A percentile compares a stretch with the other conserved stretches of the same genome.
Evolutionary conservation across 768 basidiomycete genomes (phyloP).

Genomic region (Leccinum variicolor): DNA sequence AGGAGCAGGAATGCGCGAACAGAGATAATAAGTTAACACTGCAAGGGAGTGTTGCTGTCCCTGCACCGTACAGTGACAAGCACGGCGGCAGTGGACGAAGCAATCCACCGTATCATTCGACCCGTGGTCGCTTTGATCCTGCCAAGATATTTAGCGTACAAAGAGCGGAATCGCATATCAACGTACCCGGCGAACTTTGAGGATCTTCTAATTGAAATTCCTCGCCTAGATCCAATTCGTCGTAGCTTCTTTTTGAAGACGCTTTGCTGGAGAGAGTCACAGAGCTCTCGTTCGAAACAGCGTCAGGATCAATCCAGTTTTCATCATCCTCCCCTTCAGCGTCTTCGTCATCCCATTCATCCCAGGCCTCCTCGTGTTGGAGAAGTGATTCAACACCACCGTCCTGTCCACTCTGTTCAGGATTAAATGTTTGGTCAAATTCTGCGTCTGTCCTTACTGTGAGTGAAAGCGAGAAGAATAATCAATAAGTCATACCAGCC

Average conservation of each 20-base stretch:
- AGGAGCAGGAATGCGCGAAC: constrained; percentile 8
- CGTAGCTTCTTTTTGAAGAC: constrained; percentile 47
- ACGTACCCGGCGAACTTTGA: constrained; percentile 46
- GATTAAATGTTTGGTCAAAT: constrained; percentile 22
- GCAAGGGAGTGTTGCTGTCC: constrained; percentile 1
- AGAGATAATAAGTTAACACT: constrained; percentile 29
- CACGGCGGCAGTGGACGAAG: not conserved
- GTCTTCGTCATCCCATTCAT: constrained; percentile 33
- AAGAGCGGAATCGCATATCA: not conserved
- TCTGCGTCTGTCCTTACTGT: constrained; percentile 23
- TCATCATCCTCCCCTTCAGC: constrained; percentile 46
- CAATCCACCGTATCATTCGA: constrained; percentile 27
- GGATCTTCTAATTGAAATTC: constrained; percentile 33
- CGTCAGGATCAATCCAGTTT: constrained; percentile 46
- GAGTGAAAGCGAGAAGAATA: not conserved
- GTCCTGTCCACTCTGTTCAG: constrained; percentile 15
- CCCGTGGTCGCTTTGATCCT: constrained; percentile 47
- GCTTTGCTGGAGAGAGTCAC: constrained; percentile 51
- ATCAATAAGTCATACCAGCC: constrained; percentile 23
- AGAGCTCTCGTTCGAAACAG: constrained; percentile 50
- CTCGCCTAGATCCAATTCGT: constrained; percentile 46
- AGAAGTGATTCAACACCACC: constrained; percentile 15
- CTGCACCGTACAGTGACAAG: constrained; percentile 1
- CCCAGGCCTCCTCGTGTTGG: constrained; percentile 22
- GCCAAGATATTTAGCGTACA: not conserved